These are phyloP conservation scores for Sphenostylis stenocarpa DNA, from an alignment of 306 rosid genomes.

Conservation along the genomic window DNA sequence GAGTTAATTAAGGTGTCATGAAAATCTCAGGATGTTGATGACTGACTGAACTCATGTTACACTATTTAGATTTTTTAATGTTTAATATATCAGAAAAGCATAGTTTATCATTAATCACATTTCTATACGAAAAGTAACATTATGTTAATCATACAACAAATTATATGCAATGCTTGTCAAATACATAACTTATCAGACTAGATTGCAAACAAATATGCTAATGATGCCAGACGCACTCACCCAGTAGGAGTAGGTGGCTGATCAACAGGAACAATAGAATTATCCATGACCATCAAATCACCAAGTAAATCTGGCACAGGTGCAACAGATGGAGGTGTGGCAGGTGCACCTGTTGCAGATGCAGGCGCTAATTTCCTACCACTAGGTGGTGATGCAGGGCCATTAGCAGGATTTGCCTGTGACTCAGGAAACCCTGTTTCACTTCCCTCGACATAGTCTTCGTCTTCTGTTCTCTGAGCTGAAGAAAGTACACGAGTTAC, in stretches of 20 bases:
- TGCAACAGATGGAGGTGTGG: slow-evolving; percentile 51
- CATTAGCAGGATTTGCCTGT: slow-evolving; percentile 50
- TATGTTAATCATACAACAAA: slow-evolving; percentile 1
- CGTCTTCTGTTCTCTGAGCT: slow-evolving; percentile 71
- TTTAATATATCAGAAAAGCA: not conserved
- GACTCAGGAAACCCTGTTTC: slow-evolving; percentile 74
- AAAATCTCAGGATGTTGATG: not conserved
- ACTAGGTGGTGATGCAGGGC: slow-evolving; percentile 56
- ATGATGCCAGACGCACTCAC: slow-evolving; percentile 46
- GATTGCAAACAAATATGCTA: slow-evolving; percentile 2
- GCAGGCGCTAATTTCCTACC: slow-evolving; percentile 49
- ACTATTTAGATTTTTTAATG: not conserved
- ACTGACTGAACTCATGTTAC: not conserved
- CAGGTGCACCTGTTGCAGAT: slow-evolving; percentile 33
- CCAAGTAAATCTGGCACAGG: slow-evolving; percentile 88
- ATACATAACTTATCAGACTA: not conserved
- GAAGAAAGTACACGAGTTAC: slow-evolving; percentile 71
- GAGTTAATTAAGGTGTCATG: not conserved
- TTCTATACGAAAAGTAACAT: not conserved
- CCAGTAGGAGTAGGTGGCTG: slow-evolving; percentile 68
- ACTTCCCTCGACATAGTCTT: slow-evolving; percentile 74
- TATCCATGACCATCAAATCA: slow-evolving; percentile 81
- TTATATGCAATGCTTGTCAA: slow-evolving; percentile 3
- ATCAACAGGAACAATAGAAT: slow-evolving; percentile 72
- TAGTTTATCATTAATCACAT: not conserved